phyloP scores from a whole-genome alignment of 2,329 filamentous ascomycete species.

The Colletotrichum simmondsii region DNA sequence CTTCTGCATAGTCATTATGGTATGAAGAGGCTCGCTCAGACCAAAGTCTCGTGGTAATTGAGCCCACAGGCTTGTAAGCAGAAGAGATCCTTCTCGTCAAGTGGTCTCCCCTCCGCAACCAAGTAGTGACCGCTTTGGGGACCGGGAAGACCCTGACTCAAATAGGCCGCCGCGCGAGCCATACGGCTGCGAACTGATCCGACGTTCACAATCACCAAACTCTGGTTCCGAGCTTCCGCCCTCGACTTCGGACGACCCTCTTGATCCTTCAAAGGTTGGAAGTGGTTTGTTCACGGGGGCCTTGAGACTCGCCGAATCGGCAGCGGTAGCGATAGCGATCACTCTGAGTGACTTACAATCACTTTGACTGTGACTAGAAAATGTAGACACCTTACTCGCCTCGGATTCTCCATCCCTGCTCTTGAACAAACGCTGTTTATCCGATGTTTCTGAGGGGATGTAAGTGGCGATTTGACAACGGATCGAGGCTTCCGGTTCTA shows the following conservation, averaged over 20 bases:
- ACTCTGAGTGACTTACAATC: neutral
- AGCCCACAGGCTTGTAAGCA: too few relatives aligned
- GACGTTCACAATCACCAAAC: neutral
- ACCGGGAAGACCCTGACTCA: neutral
- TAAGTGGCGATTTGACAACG: neutral
- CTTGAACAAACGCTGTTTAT: neutral
- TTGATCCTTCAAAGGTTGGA: neutral
- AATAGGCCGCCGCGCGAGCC: neutral
- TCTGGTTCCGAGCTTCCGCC: neutral
- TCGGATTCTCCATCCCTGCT: neutral
- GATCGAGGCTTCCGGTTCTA: neutral
- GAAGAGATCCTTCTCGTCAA: too few relatives aligned
- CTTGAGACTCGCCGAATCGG: neutral
- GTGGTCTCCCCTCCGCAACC: too few relatives aligned
- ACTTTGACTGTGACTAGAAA: neutral
- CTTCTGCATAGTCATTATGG: too few relatives aligned
- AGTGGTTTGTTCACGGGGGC: neutral
- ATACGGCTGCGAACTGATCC: neutral
- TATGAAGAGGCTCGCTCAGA: too few relatives aligned
- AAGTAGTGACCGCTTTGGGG: neutral
- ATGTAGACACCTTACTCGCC: neutral
- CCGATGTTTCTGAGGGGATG: neutral
- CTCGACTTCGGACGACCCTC: neutral
- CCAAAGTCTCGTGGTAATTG: too few relatives aligned
- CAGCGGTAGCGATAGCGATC: neutral